Conservation (phyloP, 768 basidiomycete genomes). For the Boletus sp. region DNA sequence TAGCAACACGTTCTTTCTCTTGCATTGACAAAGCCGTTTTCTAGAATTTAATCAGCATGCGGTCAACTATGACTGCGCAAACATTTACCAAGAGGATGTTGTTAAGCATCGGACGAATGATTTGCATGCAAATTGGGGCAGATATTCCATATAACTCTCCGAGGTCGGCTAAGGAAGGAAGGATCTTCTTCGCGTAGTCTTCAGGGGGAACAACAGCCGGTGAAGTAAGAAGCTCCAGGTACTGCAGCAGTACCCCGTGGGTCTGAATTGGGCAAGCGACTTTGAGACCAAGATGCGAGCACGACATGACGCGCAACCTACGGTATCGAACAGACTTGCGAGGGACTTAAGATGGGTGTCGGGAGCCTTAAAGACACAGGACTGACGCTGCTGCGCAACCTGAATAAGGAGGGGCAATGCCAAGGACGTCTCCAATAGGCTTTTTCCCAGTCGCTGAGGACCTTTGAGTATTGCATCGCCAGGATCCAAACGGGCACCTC, state of each 20-base stretch:
- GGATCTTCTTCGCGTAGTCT: slow-evolving; percentile 70
- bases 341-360: slow-evolving; percentile 84
- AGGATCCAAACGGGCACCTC: slow-evolving; percentile 72
- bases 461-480: slow-evolving; percentile 63
- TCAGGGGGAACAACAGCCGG: slow-evolving; percentile 63
- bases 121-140: slow-evolving; percentile 90
- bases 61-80: not conserved
- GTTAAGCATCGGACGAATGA: slow-evolving; percentile 81
- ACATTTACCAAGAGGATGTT: slow-evolving; percentile 54
- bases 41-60: slow-evolving; percentile 34
- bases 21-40: slow-evolving; percentile 59
- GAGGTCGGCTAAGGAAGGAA: slow-evolving; percentile 75
- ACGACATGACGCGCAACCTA: slow-evolving; percentile 41
- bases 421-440: slow-evolving; percentile 64
- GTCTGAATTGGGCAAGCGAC: slow-evolving; percentile 50
- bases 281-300: slow-evolving; percentile 19
- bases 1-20: slow-evolving; percentile 67
- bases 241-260: slow-evolving; percentile 90
- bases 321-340: slow-evolving; percentile 85
- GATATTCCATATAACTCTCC: slow-evolving; percentile 76
- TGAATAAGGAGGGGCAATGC: slow-evolving; percentile 90
- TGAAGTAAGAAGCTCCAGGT: slow-evolving; percentile 81
- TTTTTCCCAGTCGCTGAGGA: slow-evolving; percentile 64
- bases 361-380: slow-evolving; percentile 71
- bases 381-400: slow-evolving; percentile 87